A percentile compares a stretch with the other conserved stretches of the same genome.
Conservation (phyloP, 2,329 filamentous ascomycete genomes). For the Exophiala lecanii-corni region DNA sequence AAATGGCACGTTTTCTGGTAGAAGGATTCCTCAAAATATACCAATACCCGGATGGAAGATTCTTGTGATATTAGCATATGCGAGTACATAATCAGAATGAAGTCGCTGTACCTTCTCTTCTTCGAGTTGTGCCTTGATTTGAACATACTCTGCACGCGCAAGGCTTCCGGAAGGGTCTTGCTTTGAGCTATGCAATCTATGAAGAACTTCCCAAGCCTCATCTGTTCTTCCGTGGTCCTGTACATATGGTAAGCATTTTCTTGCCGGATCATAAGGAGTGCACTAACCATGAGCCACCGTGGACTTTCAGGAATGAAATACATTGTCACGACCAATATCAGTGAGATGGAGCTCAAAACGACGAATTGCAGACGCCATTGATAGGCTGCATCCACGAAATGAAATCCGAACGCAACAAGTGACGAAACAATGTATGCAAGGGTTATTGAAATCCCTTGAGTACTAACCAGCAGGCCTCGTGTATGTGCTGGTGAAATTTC, state of each 20-base stretch:
- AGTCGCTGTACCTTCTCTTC: constrained; percentile 7
- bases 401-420: constrained; percentile 6
- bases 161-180: not conserved
- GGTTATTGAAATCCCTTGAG: constrained; percentile 8
- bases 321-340: constrained; percentile 57
- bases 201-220: constrained; percentile 4
- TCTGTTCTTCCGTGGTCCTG: constrained; percentile 8
- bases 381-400: constrained; percentile 5
- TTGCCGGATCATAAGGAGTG: not conserved
- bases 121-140: constrained; percentile 12
- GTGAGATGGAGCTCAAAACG: constrained; percentile 34
- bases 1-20: constrained; percentile 5
- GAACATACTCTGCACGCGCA: constrained; percentile 6
- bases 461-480: constrained; percentile 11
- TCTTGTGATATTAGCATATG: not conserved
- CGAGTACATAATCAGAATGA: not conserved
- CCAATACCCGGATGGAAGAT: constrained; percentile 4
- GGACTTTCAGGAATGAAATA: constrained; percentile 67
- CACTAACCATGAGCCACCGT: constrained; percentile 49
- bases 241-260: not conserved
- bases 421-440: constrained; percentile 9
- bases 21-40: constrained; percentile 10
- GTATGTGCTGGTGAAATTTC: constrained; percentile 10
- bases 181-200: constrained; percentile 1
- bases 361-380: constrained; percentile 12